Evolutionary conservation across 768 basidiomycete species (phyloP), one percentile per base, ranked within the genome.

Genomic region (Lenzites betulinus): DNA sequence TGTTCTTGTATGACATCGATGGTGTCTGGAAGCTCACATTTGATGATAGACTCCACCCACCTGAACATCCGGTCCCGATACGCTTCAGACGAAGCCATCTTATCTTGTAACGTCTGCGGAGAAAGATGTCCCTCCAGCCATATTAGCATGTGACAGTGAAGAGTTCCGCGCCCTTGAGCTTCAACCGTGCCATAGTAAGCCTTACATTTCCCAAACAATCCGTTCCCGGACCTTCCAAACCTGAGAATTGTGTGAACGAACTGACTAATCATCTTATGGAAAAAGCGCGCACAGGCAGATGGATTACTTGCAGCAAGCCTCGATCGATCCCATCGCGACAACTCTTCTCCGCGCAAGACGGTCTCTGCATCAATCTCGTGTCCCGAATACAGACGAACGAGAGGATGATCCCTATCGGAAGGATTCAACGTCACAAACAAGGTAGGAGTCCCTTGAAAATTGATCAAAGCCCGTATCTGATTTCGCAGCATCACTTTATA

Each of bases 131-230:
- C 73, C 12, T 55, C 18, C 2, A 74, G 43, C 73, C 68, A 74
- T 1, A 70, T 54, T 1, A 75, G 42, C 61, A 73, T 66, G 54
- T 75, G 75, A 33, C 67, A 67, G 50, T 75, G 74, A 0, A 75
- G 51, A n/a, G n/a, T n/a, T n/a, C n/a, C n/a, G n/a, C n/a, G n/a
- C n/a, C n/a, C n/a, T n/a, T n/a, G n/a, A n/a, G 6, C 54, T 51
- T 74, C 73, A 0, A 68, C 67, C 1, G 62, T 65, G 2, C 68
- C 73, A 41, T 64, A 67, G 58, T 70, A 70, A 0, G 63, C 67
- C 6, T 44, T 30, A 38, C 44, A 46, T 11, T 46, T 46, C 22
- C 44, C 44, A 23, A 46, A 46, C 1, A 46, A 15, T 1, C 44
- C 44, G 7, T 23, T 20, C 2, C 44, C 44, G 1, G 44, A 11